Percentiles rank a stretch among this genome's conserved stretches.
Evolutionary conservation across 345 rosid genomes (phyloP).

Genomic region (Brassica carinata): DNA sequence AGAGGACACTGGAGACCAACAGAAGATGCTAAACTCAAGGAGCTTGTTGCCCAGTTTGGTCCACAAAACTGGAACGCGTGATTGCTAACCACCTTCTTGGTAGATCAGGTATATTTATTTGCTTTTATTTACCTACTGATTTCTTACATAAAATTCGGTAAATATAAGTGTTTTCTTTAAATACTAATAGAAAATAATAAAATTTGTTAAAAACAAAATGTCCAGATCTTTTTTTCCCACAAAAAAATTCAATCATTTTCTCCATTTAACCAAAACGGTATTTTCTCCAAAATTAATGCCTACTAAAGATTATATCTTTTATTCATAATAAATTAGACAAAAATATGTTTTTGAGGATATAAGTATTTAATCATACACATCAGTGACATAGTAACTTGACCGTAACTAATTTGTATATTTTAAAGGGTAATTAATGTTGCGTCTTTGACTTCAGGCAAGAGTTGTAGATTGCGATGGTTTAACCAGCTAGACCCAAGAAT

Average conservation of each 20-base stretch:
- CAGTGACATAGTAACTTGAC: conserved; percentile 3
- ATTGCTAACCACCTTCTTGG: conserved; percentile 84
- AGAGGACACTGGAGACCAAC: conserved; percentile 97
- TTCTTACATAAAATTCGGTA: neutral
- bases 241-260: neutral
- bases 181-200: neutral
- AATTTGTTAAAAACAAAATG: neutral
- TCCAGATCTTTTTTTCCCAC: neutral
- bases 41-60: conserved; percentile 81
- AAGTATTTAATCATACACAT: neutral
- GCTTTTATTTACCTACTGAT: neutral
- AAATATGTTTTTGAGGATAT: neutral
- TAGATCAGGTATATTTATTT: conserved; percentile 72
- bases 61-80: conserved; percentile 96
- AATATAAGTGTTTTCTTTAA: neutral
- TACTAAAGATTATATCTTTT: neutral
- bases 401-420: neutral
- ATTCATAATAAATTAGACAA: neutral
- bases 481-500: conserved; percentile 97
- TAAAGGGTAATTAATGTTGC: conserved; percentile 3
- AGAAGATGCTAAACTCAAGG: conserved; percentile 86
- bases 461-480: conserved; percentile 98
- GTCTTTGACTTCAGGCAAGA: conserved; percentile 64
- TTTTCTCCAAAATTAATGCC: neutral
- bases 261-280: neutral